Percentiles rank a stretch among this genome's conserved stretches.
Conservation (phyloP, 176 grass and related monocot genomes). For the Raddia guianensis region DNA sequence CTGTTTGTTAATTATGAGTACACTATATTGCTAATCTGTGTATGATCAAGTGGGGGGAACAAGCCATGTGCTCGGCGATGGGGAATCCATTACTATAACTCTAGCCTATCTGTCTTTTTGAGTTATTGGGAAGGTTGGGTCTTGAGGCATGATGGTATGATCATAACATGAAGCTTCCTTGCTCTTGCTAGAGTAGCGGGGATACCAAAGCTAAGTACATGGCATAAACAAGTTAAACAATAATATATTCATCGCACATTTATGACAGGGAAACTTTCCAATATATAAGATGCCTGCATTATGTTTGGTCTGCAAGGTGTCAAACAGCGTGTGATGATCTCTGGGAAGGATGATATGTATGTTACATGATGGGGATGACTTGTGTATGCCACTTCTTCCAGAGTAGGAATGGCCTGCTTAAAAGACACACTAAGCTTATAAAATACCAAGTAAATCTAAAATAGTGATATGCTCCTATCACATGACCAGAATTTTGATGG, state of each 20-base stretch:
- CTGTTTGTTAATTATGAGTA: constrained; percentile 58
- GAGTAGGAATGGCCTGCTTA: constrained; percentile 23
- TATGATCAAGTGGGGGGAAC: constrained; percentile 68
- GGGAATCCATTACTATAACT: constrained; percentile 66
- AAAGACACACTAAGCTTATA: constrained; percentile 1
- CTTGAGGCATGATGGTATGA: constrained; percentile 49
- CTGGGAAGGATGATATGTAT: background rate
- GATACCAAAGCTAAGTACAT: constrained; percentile 52
- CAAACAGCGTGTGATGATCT: constrained; percentile 28
- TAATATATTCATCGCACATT: constrained; percentile 46
- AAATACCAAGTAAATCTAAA: constrained; percentile 17
- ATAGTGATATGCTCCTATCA: background rate
- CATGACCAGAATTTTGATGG: constrained; percentile 16
- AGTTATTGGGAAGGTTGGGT: constrained; percentile 60
- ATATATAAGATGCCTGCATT: constrained; percentile 35
- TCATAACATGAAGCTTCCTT: constrained; percentile 73
- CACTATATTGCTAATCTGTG: constrained; percentile 59
- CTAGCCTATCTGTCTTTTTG: constrained; percentile 62
- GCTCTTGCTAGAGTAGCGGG: constrained; percentile 48
- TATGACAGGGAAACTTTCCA: constrained; percentile 32
- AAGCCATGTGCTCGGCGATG: constrained; percentile 85
- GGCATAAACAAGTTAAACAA: constrained; percentile 46
- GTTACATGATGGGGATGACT: background rate
- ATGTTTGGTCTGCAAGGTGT: constrained; percentile 31
- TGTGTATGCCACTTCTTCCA: constrained; percentile 17